These are phyloP conservation scores for Penicillium hesseltinei DNA, from an alignment of 2,329 filamentous ascomycete genomes.

Conservation along the genomic window DNA sequence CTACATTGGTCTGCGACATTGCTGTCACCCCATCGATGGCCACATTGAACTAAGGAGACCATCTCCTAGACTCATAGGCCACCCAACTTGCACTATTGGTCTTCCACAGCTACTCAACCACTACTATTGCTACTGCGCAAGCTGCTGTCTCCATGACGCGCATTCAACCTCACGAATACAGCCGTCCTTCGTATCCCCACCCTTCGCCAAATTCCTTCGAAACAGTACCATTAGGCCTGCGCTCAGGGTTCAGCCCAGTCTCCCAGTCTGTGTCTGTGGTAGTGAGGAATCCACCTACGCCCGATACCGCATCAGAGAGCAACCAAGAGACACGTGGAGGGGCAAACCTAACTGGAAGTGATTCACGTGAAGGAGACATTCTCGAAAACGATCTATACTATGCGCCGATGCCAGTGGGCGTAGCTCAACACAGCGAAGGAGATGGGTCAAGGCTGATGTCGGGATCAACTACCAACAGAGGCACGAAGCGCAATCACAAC, in stretches of 20 bases:
- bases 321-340: conserved; percentile 18
- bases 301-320: conserved; percentile 11
- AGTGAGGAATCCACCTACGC: conserved; percentile 9
- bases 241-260: conserved; percentile 1
- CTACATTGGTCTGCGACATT: not conserved
- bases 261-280: conserved; percentile 15
- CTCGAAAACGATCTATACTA: conserved; percentile 16
- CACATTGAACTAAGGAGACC: not conserved
- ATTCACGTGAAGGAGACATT: conserved; percentile 8
- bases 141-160: conserved; percentile 7
- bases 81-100: not conserved
- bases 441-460: conserved; percentile 6
- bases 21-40: not conserved
- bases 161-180: conserved; percentile 10
- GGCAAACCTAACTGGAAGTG: conserved; percentile 12
- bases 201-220: not conserved
- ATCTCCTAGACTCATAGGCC: not conserved
- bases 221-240: not conserved
- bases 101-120: not conserved
- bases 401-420: conserved; percentile 15
- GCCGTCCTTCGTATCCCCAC: conserved; percentile 1
- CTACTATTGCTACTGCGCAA: not conserved
- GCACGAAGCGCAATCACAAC: conserved; percentile 17
- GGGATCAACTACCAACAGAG: conserved; percentile 1
- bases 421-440: not conserved